These are phyloP conservation scores for Pyricularia sp. DNA, from an alignment of 2,329 filamentous ascomycete genomes.

Conservation along the genomic window DNA sequence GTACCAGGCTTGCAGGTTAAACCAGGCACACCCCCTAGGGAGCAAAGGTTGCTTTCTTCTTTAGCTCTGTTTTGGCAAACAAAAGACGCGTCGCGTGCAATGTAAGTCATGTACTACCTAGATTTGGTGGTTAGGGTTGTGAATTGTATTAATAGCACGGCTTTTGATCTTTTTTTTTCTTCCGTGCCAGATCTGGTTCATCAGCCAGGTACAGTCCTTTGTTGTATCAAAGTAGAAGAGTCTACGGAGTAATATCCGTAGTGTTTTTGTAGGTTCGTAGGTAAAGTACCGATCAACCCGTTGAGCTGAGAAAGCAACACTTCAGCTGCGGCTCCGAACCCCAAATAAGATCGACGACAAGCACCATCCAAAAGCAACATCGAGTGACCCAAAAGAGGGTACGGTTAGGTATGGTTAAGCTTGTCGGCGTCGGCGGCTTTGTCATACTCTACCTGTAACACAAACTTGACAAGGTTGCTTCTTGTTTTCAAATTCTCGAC, in stretches of 20 bases:
- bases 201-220: not conserved
- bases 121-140: not conserved
- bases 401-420: not conserved
- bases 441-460: not conserved
- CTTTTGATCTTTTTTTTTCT: no score
- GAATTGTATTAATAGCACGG: not conserved
- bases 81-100: not conserved
- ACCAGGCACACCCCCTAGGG: not conserved
- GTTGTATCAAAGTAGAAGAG: no score
- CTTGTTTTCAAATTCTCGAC: not conserved
- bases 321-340: not conserved
- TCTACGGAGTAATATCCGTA: no score
- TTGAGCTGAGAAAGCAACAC: not conserved
- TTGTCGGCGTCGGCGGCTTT: not conserved
- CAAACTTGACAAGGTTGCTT: not conserved
- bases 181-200: no score
- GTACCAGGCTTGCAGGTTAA: not conserved
- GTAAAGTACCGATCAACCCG: not conserved
- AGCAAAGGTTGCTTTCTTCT: not conserved
- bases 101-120: not conserved
- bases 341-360: not conserved
- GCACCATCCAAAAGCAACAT: not conserved
- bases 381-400: not conserved
- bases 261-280: not conserved
- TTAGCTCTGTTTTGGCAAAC: not conserved